Evolutionary conservation across 352 stramenopile genomes (phyloP), one percentile per base, ranked within the genome.

Genomic region (Globisporangium megalacanthum): DNA sequence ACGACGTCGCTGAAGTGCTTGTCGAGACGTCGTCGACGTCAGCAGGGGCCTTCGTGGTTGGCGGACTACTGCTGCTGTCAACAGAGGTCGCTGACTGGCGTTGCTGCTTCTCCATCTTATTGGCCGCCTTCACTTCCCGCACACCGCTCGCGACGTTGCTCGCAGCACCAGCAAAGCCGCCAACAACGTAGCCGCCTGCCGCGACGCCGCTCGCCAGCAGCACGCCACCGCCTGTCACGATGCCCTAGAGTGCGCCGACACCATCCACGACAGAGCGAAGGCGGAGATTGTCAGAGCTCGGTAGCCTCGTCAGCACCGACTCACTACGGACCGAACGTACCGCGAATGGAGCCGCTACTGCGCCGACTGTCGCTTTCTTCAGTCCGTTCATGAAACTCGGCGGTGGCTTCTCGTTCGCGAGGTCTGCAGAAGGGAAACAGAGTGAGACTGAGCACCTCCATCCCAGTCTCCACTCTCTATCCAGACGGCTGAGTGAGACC

Each of bases 341-440:
- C 65, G 85, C 85, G 41, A 95, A 74, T 8, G 85, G 85, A 42
- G 85, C 85, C 10, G 83, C 73, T 14, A 95, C 77, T 35, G 85
- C 85, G 20, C 85, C 83, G 50, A 95, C 75, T 0, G 85, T 95
- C 3, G 85, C 85, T 65, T 93, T 93, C 70, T 91, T 95, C 48
- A 95, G 56, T 19, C 85, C 85, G 44, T 82, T 75, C 75, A 92
- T 88, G 54, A 95, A 95, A 0, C 72, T 92, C 45, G 85, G 79
- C 2, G 69, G 66, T 6, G 82, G 85, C 54, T 92, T 90, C 29
- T 92, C 79, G 25, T 86, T 83, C 4, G 67, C 71, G 3, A 68
- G 42, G 20, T 80, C 66, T 33, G 36, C 25, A n/a, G 19, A 31
- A 44, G 15, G 13, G 3, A 36, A 15, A 25, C 3, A 41, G 5